These are phyloP conservation scores for Blastocystis sp. DNA, from an alignment of 352 stramenopile genomes.

Conservation along the genomic window DNA sequence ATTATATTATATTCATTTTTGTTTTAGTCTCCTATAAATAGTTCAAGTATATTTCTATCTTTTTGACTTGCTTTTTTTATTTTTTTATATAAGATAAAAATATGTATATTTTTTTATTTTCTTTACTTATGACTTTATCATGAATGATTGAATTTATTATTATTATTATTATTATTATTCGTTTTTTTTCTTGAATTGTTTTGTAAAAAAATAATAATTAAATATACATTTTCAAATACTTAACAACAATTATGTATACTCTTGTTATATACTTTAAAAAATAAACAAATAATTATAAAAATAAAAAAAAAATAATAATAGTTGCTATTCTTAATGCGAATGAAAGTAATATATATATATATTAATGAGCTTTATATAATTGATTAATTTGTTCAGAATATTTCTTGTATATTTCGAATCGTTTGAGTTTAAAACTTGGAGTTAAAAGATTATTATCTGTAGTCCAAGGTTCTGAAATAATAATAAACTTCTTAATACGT, in stretches of 20 bases:
- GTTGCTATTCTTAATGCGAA: not conserved
- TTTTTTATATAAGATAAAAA: constrained; percentile 18
- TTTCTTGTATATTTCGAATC: constrained; percentile 1
- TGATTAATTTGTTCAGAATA: not conserved
- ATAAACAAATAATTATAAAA: constrained; percentile 5
- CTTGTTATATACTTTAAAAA: not conserved
- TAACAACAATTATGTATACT: no score
- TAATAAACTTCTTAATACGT: not conserved
- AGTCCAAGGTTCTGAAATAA: not conserved
- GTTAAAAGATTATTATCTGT: not conserved
- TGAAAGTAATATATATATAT: constrained; percentile 2
- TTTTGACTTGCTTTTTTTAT: no score
- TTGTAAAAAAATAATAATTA: no score
- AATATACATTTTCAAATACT: no score
- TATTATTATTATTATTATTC: constrained; percentile 15
- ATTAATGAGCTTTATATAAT: constrained; percentile 48
- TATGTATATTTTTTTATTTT: constrained; percentile 7
- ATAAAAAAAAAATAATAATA: not conserved
- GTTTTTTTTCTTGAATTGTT: no score
- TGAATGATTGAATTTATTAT: not conserved
- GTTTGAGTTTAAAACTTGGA: constrained; percentile 3
- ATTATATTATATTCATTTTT: no score
- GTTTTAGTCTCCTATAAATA: no score
- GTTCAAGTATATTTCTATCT: no score
- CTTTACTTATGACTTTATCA: not conserved